These are phyloP conservation scores for Brassica nigra DNA, from an alignment of 345 rosid species.

Conservation along the genomic window DNA sequence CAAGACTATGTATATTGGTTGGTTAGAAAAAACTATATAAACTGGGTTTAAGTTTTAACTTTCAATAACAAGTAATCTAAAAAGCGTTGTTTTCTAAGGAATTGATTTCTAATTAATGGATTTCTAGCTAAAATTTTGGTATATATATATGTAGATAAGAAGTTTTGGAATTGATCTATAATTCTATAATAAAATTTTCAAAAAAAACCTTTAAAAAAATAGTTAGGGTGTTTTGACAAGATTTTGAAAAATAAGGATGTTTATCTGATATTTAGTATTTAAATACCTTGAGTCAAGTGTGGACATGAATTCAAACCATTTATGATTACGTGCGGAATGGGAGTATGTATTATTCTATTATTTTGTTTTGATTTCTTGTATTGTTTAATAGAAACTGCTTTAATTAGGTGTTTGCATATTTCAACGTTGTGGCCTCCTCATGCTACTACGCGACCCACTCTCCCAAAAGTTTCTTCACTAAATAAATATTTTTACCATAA, in stretches of 20 bases:
- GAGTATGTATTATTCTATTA: conserved; percentile 34
- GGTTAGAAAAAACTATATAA: neutral
- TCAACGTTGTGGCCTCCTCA: conserved; percentile 48
- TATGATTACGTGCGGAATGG: conserved; percentile 44
- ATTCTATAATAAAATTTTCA: neutral
- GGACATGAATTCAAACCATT: conserved; percentile 38
- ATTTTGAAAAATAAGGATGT: conserved; percentile 5
- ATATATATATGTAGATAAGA: neutral
- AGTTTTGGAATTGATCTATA: neutral
- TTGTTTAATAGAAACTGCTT: conserved; percentile 35
- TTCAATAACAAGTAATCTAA: neutral
- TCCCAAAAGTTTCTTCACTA: conserved; percentile 38
- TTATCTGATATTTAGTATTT: conserved; percentile 5
- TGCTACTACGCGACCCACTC: conserved; percentile 44
- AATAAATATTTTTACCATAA: conserved; percentile 12
- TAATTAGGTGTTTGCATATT: conserved; percentile 40
- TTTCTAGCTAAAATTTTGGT: neutral
- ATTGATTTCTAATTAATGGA: neutral
- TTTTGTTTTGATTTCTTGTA: conserved; percentile 11
- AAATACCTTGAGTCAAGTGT: conserved; percentile 14
- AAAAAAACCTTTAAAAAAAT: neutral
- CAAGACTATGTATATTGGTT: neutral
- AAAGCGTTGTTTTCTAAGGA: neutral
- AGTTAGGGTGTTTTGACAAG: conserved; percentile 16
- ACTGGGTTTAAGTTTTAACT: neutral